phyloP scores from a whole-genome alignment of 768 basidiomycete species.

The Russula compacta region DNA sequence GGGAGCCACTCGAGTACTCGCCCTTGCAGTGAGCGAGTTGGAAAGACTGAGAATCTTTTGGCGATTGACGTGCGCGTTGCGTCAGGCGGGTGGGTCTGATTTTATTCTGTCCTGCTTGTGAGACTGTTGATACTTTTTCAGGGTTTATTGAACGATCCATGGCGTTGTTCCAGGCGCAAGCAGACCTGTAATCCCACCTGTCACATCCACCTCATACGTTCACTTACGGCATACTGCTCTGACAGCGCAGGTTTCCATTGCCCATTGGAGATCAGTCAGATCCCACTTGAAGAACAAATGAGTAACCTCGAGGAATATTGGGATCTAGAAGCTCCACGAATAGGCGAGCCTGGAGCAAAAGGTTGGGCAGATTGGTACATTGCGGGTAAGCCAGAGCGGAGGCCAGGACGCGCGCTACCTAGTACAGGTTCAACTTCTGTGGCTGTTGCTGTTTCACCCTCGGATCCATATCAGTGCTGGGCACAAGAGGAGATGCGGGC shows the following conservation, averaged over 20 bases:
- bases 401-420: neutral
- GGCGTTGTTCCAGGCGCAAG: slow-evolving; percentile 76
- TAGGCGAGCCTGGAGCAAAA: slow-evolving; percentile 53
- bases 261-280: slow-evolving; percentile 37
- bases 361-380: slow-evolving; percentile 64
- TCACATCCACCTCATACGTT: neutral
- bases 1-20: slow-evolving; percentile 41
- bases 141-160: slow-evolving; percentile 67
- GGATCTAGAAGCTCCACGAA: slow-evolving; percentile 74
- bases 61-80: slow-evolving; percentile 54
- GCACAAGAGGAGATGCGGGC: slow-evolving; percentile 42
- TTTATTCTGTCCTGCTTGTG: neutral
- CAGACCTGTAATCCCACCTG: slow-evolving; percentile 56
- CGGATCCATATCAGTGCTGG: slow-evolving; percentile 66
- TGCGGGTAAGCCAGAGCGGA: slow-evolving; percentile 32
- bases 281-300: slow-evolving; percentile 41
- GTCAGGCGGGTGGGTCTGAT: slow-evolving; percentile 50
- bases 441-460: slow-evolving; percentile 23
- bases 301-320: slow-evolving; percentile 69
- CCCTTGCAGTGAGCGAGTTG: slow-evolving; percentile 39
- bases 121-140: slow-evolving; percentile 24
- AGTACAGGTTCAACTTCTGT: slow-evolving; percentile 5
- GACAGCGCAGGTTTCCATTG: slow-evolving; percentile 46
- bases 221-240: neutral
- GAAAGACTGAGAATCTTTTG: slow-evolving; percentile 57